Conservation (phyloP, 2,329 filamentous ascomycete species). For the Phyllosticta paracitricarpa region DNA sequence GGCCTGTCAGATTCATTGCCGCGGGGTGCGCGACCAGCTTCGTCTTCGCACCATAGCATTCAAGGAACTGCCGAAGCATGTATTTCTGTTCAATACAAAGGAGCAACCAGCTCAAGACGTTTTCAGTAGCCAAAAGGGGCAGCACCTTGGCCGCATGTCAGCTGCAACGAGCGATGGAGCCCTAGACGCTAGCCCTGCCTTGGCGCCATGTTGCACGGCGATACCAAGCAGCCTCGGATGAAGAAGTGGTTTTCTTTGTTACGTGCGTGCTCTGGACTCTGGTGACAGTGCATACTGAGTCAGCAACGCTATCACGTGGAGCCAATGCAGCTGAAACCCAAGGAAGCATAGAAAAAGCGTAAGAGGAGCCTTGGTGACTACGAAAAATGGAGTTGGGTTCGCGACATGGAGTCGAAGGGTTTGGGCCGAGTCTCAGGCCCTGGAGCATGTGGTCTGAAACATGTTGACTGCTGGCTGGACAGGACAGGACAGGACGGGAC, state of each 20-base stretch:
- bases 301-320: background rate
- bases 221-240: background rate
- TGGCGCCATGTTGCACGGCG: background rate
- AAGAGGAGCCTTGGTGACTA: background rate
- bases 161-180: background rate
- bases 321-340: background rate
- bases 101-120: background rate
- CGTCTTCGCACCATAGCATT: slow-evolving; percentile 36
- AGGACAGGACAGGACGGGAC: background rate
- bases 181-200: background rate
- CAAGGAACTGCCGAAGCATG: background rate
- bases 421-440: background rate
- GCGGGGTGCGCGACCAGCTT: slow-evolving; percentile 91
- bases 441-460: background rate
- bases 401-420: background rate
- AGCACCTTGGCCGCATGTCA: background rate
- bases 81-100: background rate
- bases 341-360: background rate
- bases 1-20: slow-evolving; percentile 52
- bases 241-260: background rate
- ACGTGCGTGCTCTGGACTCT: background rate
- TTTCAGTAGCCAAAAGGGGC: background rate
- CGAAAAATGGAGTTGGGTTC: no score
- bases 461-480: background rate
- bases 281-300: background rate